phyloP scores from a whole-genome alignment of 805 yeast species.

The Tetrapisispora phaffii region DNA sequence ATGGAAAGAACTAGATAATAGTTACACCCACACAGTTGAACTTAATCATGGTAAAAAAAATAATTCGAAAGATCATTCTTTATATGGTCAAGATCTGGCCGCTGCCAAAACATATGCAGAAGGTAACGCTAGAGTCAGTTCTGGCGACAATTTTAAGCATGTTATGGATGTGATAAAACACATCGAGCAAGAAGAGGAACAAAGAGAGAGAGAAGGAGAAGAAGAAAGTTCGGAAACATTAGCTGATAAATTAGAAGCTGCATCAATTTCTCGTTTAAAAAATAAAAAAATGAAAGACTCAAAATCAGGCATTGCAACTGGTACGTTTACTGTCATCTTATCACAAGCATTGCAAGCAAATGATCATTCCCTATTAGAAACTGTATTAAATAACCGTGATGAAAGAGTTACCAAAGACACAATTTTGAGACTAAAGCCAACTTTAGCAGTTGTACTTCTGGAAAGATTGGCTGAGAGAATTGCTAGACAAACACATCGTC shows the following conservation, averaged over 20 bases:
- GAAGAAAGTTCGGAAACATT: constrained; percentile 38
- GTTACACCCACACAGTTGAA: constrained; percentile 34
- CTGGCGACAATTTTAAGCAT: constrained; percentile 55
- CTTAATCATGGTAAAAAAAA: constrained; percentile 4
- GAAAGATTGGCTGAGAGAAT: constrained; percentile 51
- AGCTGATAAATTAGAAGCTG: constrained; percentile 38
- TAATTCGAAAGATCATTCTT: constrained; percentile 11
- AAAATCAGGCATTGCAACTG: constrained; percentile 48
- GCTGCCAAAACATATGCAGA: constrained; percentile 51
- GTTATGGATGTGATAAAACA: constrained; percentile 37
- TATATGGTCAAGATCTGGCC: constrained; percentile 37
- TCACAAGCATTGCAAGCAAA: constrained; percentile 81
- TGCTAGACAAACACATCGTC: constrained; percentile 47
- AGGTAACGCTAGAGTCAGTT: constrained; percentile 47
- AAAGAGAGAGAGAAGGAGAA: constrained; percentile 36
- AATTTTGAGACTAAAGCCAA: constrained; percentile 45
- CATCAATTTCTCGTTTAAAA: constrained; percentile 9
- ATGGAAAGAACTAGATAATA: constrained; percentile 37
- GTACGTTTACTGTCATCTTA: constrained; percentile 73
- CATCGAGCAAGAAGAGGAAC: constrained; percentile 32
- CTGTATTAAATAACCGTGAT: constrained; percentile 53
- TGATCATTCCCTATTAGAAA: constrained; percentile 78
- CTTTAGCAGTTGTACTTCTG: constrained; percentile 45
- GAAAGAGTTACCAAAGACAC: constrained; percentile 45
- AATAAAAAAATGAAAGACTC: constrained; percentile 21